These are phyloP conservation scores for Cupressus sempervirens DNA, from an alignment of 75 land plant genomes.

Conservation along the genomic window DNA sequence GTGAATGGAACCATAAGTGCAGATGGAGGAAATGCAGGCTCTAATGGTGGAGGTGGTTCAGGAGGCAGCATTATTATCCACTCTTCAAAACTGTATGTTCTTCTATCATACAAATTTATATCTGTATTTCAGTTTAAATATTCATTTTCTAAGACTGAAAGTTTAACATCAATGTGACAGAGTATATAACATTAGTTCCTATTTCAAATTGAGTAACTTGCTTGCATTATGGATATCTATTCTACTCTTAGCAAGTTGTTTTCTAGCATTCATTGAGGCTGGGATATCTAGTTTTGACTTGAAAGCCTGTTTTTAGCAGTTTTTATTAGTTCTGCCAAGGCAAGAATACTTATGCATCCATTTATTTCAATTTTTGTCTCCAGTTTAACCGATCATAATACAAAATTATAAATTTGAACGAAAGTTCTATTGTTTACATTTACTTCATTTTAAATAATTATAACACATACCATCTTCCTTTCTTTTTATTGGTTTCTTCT, in stretches of 20 bases:
- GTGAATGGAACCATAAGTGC: slow-evolving; percentile 68
- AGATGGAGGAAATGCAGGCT: slow-evolving; percentile 88
- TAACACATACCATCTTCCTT: too few species aligned
- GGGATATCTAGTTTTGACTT: not conserved
- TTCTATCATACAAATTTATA: not conserved
- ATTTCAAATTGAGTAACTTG: not conserved
- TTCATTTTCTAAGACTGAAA: not conserved
- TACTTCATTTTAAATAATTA: too few species aligned
- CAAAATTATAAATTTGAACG: too few species aligned
- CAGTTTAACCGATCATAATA: too few species aligned
- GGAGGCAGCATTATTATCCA: slow-evolving; percentile 82
- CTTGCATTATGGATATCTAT: not conserved
- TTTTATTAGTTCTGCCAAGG: not conserved
- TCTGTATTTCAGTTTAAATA: not conserved
- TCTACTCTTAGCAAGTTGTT: not conserved
- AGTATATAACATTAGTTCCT: not conserved
- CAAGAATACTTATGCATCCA: too few species aligned
- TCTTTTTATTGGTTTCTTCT: too few species aligned
- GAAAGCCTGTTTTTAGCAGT: not conserved
- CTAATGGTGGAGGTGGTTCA: slow-evolving; percentile 91
- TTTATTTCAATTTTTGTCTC: too few species aligned
- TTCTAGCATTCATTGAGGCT: not conserved
- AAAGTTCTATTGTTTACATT: too few species aligned
- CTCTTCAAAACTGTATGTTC: slow-evolving; percentile 65
- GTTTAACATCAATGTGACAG: not conserved